Evolutionary conservation across 208 protist genomes (phyloP), one percentile per base, ranked within the genome.

Genomic region (Acanthamoeba culbertsoni): DNA sequence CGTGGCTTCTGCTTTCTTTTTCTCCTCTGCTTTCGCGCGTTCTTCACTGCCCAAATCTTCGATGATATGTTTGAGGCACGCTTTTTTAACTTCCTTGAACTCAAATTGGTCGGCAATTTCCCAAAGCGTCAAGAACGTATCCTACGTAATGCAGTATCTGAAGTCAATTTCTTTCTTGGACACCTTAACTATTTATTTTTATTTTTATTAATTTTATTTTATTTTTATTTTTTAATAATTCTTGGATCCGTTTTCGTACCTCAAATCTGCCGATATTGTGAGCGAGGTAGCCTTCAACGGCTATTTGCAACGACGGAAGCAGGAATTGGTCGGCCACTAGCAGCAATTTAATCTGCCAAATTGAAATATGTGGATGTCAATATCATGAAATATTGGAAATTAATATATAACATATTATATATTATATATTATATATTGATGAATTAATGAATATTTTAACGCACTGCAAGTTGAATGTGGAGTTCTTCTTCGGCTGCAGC

Each of bases 271-370:
- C 20, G 51, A 88, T 43, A 28, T 62, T 88, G 43, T 62, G 28
- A 16, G 51, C 77, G 48, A 88, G 46, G 35, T 88, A 88, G n/a
- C 62, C 62, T 33, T 62, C n/a, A 8, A 88, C 77, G 26, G 77
- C 77, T 6, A 88, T 7, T 23, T 55, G 48, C 2, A 88, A 35
- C 8, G 48, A 40, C n/a, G 43, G 48, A 2, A 88, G 37, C 37
- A 88, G 23, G 48, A 88, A 88, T 48, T 88, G 77, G 14, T 88
- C 77, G 23, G 48, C 51, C 48, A 62, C 77, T 8, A 88, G 48
- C 45, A 88, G 51, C 77, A 88, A 62, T 48, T 88, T 88, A 33
- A 88, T 31, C 77, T 75, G 7, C 26, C 18, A 33, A 33, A 68
- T 33, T 68, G 14, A n/a, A 14, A n/a, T 37, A n/a, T 33, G 59